phyloP scores from a whole-genome alignment of 2,329 filamentous ascomycete species.

The Chaetomiaceae sp. region DNA sequence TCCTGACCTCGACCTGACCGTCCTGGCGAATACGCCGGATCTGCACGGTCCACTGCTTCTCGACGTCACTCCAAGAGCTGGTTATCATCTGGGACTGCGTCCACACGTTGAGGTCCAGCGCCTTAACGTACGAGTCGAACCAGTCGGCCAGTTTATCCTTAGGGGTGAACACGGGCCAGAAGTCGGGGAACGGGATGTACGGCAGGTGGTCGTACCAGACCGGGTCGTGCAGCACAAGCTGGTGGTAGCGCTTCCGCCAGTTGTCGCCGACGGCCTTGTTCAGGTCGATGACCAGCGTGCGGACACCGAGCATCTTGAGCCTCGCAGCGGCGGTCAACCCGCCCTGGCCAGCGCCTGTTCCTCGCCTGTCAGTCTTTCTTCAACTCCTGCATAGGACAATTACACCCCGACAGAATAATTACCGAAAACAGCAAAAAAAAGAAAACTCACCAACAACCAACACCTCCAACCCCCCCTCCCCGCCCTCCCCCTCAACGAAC shows the following conservation, averaged over 20 bases:
- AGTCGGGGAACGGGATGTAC: constrained; percentile 55
- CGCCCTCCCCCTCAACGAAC: constrained; percentile 34
- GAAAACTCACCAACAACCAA: constrained; percentile 46
- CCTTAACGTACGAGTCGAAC: constrained; percentile 56
- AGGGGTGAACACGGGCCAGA: constrained; percentile 62
- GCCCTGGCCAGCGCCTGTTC: constrained; percentile 50
- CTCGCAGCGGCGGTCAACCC: constrained; percentile 49
- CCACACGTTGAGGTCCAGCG: constrained; percentile 63
- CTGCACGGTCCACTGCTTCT: constrained; percentile 50
- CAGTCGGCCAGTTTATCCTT: constrained; percentile 64
- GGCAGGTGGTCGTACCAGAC: constrained; percentile 56
- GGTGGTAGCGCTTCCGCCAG: constrained; percentile 55
- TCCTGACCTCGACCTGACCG: constrained; percentile 36
- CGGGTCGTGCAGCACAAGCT: constrained; percentile 58
- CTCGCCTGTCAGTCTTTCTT: no score
- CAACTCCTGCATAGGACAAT: no score
- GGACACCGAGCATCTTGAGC: constrained; percentile 50
- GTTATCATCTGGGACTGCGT: constrained; percentile 43
- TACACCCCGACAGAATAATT: no score
- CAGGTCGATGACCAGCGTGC: constrained; percentile 48
- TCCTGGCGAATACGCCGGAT: constrained; percentile 29
- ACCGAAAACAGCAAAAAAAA: no score
- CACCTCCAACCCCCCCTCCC: constrained; percentile 46
- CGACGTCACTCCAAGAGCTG: constrained; percentile 43
- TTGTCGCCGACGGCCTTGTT: constrained; percentile 52